These are phyloP conservation scores for Mycena galericulata DNA, from an alignment of 768 basidiomycete genomes.

Conservation along the genomic window DNA sequence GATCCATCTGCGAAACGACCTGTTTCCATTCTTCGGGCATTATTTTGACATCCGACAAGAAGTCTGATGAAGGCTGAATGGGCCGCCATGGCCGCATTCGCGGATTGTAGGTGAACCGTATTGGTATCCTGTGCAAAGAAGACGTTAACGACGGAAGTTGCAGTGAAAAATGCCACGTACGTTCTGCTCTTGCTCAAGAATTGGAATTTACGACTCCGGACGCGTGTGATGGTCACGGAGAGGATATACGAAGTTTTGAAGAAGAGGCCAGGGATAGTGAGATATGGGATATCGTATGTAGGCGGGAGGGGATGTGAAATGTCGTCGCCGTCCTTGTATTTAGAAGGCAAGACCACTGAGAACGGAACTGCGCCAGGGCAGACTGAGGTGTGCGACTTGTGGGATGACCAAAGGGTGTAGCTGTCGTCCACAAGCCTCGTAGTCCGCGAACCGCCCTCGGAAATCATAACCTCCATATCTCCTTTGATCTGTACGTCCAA, in stretches of 20 bases:
- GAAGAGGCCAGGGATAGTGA: conserved; percentile 51
- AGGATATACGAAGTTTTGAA: conserved; percentile 60
- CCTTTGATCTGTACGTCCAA: conserved; percentile 51
- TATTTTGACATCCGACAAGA: conserved; percentile 69
- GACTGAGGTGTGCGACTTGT: conserved; percentile 45
- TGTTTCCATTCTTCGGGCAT: conserved; percentile 78
- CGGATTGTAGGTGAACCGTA: conserved; percentile 66
- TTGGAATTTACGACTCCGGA: conserved; percentile 52
- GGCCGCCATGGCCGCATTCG: conserved; percentile 67
- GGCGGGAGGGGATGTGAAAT: conserved; percentile 60
- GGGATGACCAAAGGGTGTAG: conserved; percentile 50
- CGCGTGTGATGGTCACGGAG: conserved; percentile 53
- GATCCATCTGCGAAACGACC: conserved; percentile 55
- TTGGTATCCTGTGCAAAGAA: conserved; percentile 51
- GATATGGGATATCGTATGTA: conserved; percentile 50
- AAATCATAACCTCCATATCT: conserved; percentile 52
- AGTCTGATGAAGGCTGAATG: conserved; percentile 58
- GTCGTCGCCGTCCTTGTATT: conserved; percentile 51
- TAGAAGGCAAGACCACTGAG: conserved; percentile 56
- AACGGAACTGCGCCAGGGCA: conserved; percentile 58
- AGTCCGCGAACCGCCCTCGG: conserved; percentile 52
- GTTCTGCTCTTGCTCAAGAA: conserved; percentile 60
- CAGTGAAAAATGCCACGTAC: conserved; percentile 45
- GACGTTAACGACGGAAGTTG: background rate
- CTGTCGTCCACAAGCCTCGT: conserved; percentile 47